phyloP scores from a whole-genome alignment of 2,329 filamentous ascomycete species.

The Bimuria novae-zelandiae region DNA sequence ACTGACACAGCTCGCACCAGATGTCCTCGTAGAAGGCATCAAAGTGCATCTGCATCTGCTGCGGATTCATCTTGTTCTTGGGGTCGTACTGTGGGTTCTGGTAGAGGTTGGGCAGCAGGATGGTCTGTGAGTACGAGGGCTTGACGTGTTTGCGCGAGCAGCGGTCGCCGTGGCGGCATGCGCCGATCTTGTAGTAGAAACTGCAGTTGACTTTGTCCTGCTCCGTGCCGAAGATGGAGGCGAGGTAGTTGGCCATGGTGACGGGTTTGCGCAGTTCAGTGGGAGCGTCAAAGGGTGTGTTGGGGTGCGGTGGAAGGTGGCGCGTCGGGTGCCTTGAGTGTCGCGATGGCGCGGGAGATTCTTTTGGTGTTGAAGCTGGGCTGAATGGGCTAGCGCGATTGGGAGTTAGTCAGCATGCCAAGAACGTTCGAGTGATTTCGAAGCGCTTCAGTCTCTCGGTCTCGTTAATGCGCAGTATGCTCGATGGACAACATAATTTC shows the following conservation, averaged over 20 bases:
- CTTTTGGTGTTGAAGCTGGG: background rate
- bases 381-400: background rate
- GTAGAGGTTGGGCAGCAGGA: constrained; percentile 97
- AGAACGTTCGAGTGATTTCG: constrained; percentile 7
- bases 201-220: constrained; percentile 99
- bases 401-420: constrained; percentile 6
- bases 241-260: constrained; percentile 94
- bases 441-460: background rate
- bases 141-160: constrained; percentile 99
- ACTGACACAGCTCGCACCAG: constrained; percentile 99
- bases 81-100: constrained; percentile 98
- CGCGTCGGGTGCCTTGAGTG: background rate
- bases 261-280: constrained; percentile 5
- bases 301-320: constrained; percentile 2
- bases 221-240: constrained; percentile 99
- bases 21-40: constrained; percentile 99
- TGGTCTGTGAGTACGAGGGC: constrained; percentile 95
- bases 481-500: too few relatives aligned
- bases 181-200: constrained; percentile 99
- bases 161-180: constrained; percentile 96
- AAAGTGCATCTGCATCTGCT: constrained; percentile 98
- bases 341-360: constrained; percentile 6
- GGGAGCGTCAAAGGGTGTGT: background rate
- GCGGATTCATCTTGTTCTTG: constrained; percentile 94
- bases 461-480: too few relatives aligned